Conservation (phyloP, 1,139 yeast species). For the Candida tropicalis region DNA sequence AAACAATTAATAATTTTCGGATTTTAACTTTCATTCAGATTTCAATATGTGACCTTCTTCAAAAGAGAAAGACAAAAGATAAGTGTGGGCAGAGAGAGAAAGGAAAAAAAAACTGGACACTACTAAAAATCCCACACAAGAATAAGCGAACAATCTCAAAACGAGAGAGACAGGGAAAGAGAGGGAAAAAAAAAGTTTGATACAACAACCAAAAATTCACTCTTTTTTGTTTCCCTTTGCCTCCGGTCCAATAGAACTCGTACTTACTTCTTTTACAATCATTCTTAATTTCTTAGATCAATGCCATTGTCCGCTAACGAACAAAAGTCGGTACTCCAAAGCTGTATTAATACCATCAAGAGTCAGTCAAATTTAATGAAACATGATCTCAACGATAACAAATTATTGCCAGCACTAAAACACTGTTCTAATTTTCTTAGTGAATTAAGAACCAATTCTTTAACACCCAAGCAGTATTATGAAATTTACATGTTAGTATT, state of each 20-base stretch:
- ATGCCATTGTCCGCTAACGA: conserved; percentile 15
- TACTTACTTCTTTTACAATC: not conserved
- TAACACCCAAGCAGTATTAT: conserved; percentile 91
- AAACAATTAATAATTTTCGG: not conserved
- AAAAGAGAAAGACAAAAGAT: too few relatives aligned
- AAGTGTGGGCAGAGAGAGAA: too few relatives aligned
- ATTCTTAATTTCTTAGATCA: not conserved
- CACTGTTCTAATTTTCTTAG: conserved; percentile 83
- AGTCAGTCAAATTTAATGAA: conserved; percentile 80
- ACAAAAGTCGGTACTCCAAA: conserved; percentile 36
- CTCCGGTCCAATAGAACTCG: not conserved
- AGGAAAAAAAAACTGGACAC: not conserved
- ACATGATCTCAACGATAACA: conserved; percentile 70
- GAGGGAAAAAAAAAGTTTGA: not conserved
- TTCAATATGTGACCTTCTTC: too few relatives aligned
- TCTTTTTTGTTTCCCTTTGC: not conserved
- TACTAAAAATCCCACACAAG: not conserved
- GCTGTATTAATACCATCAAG: conserved; percentile 58
- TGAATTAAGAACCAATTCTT: conserved; percentile 74
- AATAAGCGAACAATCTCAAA: not conserved
- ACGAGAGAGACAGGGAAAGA: too few relatives aligned
- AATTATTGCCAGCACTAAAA: conserved; percentile 82
- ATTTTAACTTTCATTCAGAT: too few relatives aligned
- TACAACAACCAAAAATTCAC: too few relatives aligned
- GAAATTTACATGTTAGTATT: conserved; percentile 85